A percentile compares a stretch with the other conserved stretches of the same genome.
Evolutionary conservation across 2,329 filamentous ascomycete species (phyloP).

Genomic region (Neopestalotiopsis sp.): DNA sequence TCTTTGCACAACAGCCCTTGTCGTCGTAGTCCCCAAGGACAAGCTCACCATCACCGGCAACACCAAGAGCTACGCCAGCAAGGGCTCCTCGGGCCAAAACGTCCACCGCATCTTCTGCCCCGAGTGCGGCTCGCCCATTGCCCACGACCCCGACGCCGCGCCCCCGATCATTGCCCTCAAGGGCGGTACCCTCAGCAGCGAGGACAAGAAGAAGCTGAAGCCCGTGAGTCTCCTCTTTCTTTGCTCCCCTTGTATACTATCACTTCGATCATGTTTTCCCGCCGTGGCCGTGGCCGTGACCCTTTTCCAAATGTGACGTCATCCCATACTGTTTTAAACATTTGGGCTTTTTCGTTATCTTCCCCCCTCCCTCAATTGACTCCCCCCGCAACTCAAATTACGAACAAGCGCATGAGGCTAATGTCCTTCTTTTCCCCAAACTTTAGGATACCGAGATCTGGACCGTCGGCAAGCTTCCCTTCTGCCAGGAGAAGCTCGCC

Average conservation of each 20-base stretch:
- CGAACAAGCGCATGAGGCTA: neutral
- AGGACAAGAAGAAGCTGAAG: conserved; percentile 72
- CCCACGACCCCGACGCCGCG: conserved; percentile 73
- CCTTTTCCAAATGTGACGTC: neutral
- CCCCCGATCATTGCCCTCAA: conserved; percentile 73
- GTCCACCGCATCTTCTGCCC: conserved; percentile 74
- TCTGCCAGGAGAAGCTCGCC: conserved; percentile 69
- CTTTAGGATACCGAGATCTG: conserved; percentile 70
- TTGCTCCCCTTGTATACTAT: neutral
- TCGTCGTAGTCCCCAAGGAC: conserved; percentile 68
- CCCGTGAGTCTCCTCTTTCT: conserved; percentile 49
- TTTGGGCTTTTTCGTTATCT: neutral
- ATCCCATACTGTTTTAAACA: neutral
- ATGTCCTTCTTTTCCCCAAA: neutral
- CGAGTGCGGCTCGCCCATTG: conserved; percentile 72
- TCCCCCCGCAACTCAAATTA: neutral
- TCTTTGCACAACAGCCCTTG: conserved; percentile 54
- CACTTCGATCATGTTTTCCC: too few relatives aligned
- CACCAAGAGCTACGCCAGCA: conserved; percentile 67
- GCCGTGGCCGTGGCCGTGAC: too few relatives aligned
- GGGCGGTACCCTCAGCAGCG: conserved; percentile 65
- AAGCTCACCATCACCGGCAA: conserved; percentile 67
- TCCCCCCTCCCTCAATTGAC: neutral
- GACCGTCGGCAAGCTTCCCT: conserved; percentile 71
- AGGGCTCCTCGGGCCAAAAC: conserved; percentile 63